Percentiles rank a stretch among this genome's conserved stretches.
phyloP scores from a whole-genome alignment of 169 alveolate species.

The Eimeria tenella region DNA sequence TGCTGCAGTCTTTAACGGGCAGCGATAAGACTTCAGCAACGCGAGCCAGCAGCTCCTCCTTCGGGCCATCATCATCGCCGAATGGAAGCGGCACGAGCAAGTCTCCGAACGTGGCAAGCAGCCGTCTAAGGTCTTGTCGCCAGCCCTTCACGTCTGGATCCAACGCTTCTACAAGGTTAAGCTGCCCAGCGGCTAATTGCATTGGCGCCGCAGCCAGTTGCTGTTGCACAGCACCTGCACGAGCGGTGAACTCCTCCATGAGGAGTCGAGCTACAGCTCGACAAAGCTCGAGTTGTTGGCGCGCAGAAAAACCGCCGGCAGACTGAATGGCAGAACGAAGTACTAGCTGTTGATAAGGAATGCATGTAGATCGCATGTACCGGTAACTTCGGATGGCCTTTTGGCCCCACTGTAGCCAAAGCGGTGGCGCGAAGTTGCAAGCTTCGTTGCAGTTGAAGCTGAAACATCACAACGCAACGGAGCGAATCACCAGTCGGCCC shows the following conservation, averaged over 20 bases:
- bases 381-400: slow-evolving; percentile 85
- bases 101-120: slow-evolving; percentile 19
- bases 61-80: slow-evolving; percentile 24
- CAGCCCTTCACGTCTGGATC: slow-evolving; percentile 31
- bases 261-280: slow-evolving; percentile 53
- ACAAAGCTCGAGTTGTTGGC: slow-evolving; percentile 54
- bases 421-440: slow-evolving; percentile 94
- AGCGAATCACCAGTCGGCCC: no score
- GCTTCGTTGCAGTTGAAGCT: slow-evolving; percentile 97
- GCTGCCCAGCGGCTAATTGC: slow-evolving; percentile 57
- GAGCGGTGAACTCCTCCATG: slow-evolving; percentile 50
- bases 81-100: slow-evolving; percentile 18
- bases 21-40: slow-evolving; percentile 35
- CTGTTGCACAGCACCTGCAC: slow-evolving; percentile 26
- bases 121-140: slow-evolving; percentile 16
- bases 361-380: slow-evolving; percentile 86
- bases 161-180: slow-evolving; percentile 33
- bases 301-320: slow-evolving; percentile 26
- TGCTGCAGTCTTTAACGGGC: slow-evolving; percentile 78
- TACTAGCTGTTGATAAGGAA: slow-evolving; percentile 84
- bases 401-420: slow-evolving; percentile 91
- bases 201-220: slow-evolving; percentile 60
- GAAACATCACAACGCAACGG: neutral
- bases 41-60: slow-evolving; percentile 59
- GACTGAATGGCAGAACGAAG: slow-evolving; percentile 63